Base-by-base conservation (phyloP, 495 filamentous ascomycete species). In the Podospora comata region DNA sequence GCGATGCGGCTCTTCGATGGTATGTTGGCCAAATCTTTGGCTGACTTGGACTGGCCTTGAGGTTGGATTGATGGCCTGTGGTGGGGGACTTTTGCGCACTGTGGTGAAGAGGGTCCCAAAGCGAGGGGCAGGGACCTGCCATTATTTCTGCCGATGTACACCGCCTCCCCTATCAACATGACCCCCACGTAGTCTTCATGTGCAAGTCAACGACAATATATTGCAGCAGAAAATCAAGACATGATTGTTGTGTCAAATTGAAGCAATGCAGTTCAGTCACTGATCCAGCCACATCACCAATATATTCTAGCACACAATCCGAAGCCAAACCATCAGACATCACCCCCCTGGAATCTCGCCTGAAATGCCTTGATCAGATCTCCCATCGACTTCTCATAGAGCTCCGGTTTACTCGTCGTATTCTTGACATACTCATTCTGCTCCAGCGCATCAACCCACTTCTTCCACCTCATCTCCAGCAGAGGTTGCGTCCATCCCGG, bases 371-470 rank as follows among this genome's bases (percentile, higher is more conserved):
- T 74, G 54, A 90, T 83, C 79, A 76, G 85, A 83, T 85, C 88
- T 85, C 84, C 89, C 75, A 79, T 85, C 77, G 82, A 92, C 69
- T 92, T 90, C 27, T 90, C 73, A 73, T 94, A 96, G 11, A 94
- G 83, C 57, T 89, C 85, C 74, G 91, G 85, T 1, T 79, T 81
- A 74, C 91, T 94, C 55, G 91, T 94, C 11, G 94, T 97, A 67
- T 86, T 87, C 77, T 86, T 86, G 58, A 96, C 86, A 67, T 90
- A 86, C 64, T 88, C 85, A 67, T 93, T 88, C 3, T 81, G 75
- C 76, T 97, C 93, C 57, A 97, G 83, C 5, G 94, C 94, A n/a
- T 90, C 79, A 6, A 95, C 79, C 94, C 93, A 97, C 34, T 79
- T 80, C 28, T 83, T 88, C 88, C 90, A 92, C 61, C 94, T 85